Evolutionary conservation across 805 yeast genomes (phyloP).

Genomic region (Nadsonia fulvescens): DNA sequence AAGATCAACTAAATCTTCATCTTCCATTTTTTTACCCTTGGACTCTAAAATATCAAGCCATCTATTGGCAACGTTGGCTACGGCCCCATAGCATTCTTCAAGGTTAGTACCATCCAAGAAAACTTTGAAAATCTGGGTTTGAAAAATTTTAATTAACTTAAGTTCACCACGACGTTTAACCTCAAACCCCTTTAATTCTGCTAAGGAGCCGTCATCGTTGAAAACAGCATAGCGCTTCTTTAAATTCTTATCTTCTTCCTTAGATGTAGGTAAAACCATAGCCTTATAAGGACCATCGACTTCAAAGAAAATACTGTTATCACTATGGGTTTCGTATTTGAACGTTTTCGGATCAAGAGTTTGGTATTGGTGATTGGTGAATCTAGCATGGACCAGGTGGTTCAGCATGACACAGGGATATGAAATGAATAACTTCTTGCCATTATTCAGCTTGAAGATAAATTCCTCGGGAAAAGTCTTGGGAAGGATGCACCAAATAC

Average conservation of each 20-base stretch:
- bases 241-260: constrained; percentile 92
- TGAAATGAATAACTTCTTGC: constrained; percentile 59
- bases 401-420: constrained; percentile 96
- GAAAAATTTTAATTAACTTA: constrained; percentile 84
- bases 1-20: constrained; percentile 81
- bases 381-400: constrained; percentile 74
- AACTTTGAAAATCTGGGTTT: constrained; percentile 79
- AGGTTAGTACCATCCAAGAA: constrained; percentile 73
- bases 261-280: constrained; percentile 91
- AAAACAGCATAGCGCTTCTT: constrained; percentile 95
- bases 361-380: constrained; percentile 91
- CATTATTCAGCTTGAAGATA: constrained; percentile 51
- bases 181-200: constrained; percentile 94
- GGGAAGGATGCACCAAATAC: constrained; percentile 98
- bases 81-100: constrained; percentile 69
- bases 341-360: constrained; percentile 53
- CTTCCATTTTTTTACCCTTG: constrained; percentile 72
- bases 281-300: constrained; percentile 98
- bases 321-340: constrained; percentile 62
- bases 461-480: constrained; percentile 83
- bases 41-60: constrained; percentile 91
- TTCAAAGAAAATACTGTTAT: constrained; percentile 90
- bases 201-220: constrained; percentile 82
- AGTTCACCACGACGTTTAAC: constrained; percentile 92
- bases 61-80: constrained; percentile 81